These are phyloP conservation scores for Pseudocercospora macadamiae DNA, from an alignment of 2,329 filamentous ascomycete genomes.

Conservation along the genomic window DNA sequence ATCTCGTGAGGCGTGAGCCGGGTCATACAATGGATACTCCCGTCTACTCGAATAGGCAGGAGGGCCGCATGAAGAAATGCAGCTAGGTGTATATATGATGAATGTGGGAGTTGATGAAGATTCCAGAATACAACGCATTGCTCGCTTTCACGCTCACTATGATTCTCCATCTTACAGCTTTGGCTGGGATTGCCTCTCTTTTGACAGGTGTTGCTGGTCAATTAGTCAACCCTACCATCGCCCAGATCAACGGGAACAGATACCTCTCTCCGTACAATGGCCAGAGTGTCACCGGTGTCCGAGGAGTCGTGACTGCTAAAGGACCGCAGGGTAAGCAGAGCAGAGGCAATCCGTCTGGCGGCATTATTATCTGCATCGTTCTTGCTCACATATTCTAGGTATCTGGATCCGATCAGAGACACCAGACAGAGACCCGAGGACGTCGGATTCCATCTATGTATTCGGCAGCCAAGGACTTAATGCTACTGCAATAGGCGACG, in stretches of 20 bases:
- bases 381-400: slow-evolving; percentile 33
- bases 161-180: slow-evolving; percentile 5
- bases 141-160: background rate
- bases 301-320: slow-evolving; percentile 67
- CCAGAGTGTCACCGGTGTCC: slow-evolving; percentile 60
- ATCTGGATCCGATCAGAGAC: slow-evolving; percentile 66
- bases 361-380: too few relatives aligned
- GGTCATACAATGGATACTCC: too few relatives aligned
- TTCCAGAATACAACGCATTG: background rate
- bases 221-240: slow-evolving; percentile 26
- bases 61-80: slow-evolving; percentile 5
- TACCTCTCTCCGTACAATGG: slow-evolving; percentile 65
- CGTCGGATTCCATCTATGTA: slow-evolving; percentile 69
- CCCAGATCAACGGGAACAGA: slow-evolving; percentile 65
- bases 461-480: slow-evolving; percentile 57
- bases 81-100: slow-evolving; percentile 7
- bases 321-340: slow-evolving; percentile 40
- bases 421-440: slow-evolving; percentile 58
- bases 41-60: slow-evolving; percentile 15
- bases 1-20: background rate
- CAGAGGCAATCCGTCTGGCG: too few relatives aligned
- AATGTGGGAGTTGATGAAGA: background rate
- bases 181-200: slow-evolving; percentile 11
- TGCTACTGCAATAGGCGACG: slow-evolving; percentile 63
- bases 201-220: slow-evolving; percentile 19